Base-by-base conservation (phyloP, 2,329 filamentous ascomycete genomes). In the Amauroascus verrucosus region DNA sequence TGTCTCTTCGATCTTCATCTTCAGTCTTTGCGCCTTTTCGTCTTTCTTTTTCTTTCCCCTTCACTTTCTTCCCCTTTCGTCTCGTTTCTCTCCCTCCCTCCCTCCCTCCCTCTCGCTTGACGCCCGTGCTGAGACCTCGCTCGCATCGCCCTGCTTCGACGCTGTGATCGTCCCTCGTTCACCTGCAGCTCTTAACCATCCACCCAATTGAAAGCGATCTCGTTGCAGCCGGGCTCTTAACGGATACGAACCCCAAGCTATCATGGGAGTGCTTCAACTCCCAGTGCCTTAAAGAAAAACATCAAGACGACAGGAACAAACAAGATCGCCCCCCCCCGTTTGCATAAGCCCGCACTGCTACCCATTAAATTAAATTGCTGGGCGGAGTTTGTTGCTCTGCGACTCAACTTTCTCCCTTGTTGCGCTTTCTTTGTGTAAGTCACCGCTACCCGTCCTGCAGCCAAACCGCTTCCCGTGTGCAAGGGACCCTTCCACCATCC, bases 361-460 rank as follows among this genome's bases (percentile, higher is more conserved):
- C 9, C 13, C 13, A 5, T 50, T 32, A 14, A 22, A 32, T 26
- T 41, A 4, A 3, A n/a, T n/a, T n/a, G n/a, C 35, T 13, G 16
- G 11, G 20, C 22, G 35, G 8, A 6, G 7, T 41, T 11, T 30
- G 33, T 22, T 9, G n/a, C n/a, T n/a, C n/a, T n/a, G n/a, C n/a
- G n/a, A n/a, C n/a, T n/a, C n/a, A n/a, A n/a, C 37, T 49, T 28
- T 33, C 35, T 13, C 20, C 28, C 28, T 33, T 48, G 46, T 37
- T 48, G 37, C 38, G 24, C 26, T 35, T 50, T 35, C 38, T 43
- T 51, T 35, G 48, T 51, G 48, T 51, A 51, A 51, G 48, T 51
- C 48, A 35, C 28, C 30, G 40, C 9, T 51, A 43, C 38, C 40
- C 48, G 48, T 51, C 37, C 48, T 41, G 48, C 48, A 50, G 35